Evolutionary conservation across 768 basidiomycete species (phyloP), one percentile per base, ranked within the genome.

Genomic region (Calvatia gigantea): DNA sequence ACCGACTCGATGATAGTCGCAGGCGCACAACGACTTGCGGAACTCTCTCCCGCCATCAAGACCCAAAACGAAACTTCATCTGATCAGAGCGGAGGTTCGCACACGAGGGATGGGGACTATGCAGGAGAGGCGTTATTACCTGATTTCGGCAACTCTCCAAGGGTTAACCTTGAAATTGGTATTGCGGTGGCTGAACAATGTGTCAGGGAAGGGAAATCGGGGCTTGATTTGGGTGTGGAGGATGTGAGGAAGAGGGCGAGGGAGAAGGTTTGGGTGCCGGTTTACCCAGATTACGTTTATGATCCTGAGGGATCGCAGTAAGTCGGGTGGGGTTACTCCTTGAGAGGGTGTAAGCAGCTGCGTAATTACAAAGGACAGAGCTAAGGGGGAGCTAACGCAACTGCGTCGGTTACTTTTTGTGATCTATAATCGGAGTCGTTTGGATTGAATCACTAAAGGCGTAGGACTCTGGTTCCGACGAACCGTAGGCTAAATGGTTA

Each of bases 1-100:
- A 86, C 89, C 1, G 89, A 93, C 67, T 81, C 77, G n/a, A 94
- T 95, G 93, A 88, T 95, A 67, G 84, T 92, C 37, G 87, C 87
- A 2, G 92, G 89, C 7, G 84, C 90, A 0, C 78, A 74, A 25
- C 80, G 85, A 11, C 85, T 95, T 33, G 89, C 91, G 0, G 74
- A 82, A 6, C 80, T 94, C 39, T 84, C 91, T 0, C 91, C 91
- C 1, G 91, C 70, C 1, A 60, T 72, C 27, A 23, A 39, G 83
- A 0, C 73, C 85, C 56, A 78, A 79, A 32, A 46, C 6, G 25
- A 39, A 14, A n/a, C 57, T 14, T 54, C 17, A 17, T 48, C 56
- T n/a, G n/a, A n/a, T n/a, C n/a, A n/a, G n/a, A n/a, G n/a, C n/a
- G n/a, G n/a, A n/a, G n/a, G n/a, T n/a, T n/a, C n/a, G n/a, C n/a